Percentiles rank a stretch among this genome's conserved stretches.
Evolutionary conservation across 768 basidiomycete genomes (phyloP).

Genomic region (Candolleomyces aberdarensis): DNA sequence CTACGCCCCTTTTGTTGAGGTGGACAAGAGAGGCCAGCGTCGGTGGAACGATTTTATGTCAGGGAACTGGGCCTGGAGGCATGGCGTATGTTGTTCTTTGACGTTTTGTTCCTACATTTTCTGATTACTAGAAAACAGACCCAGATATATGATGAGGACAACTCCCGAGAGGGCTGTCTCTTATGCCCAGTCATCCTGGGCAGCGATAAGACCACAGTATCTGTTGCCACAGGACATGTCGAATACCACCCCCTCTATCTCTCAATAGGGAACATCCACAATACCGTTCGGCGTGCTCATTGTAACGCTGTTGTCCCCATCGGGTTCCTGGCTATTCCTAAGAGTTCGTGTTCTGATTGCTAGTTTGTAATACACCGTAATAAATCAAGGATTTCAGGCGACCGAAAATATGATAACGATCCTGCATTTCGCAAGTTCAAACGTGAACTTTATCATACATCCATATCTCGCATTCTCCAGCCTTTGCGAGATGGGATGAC

Average conservation of each 20-base stretch:
- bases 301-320: slow-evolving; percentile 24
- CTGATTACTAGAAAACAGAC: slow-evolving; percentile 14
- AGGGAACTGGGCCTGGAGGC: slow-evolving; percentile 35
- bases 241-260: slow-evolving; percentile 34
- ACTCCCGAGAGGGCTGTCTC: slow-evolving; percentile 21
- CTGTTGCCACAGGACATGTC: slow-evolving; percentile 31
- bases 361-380: too few relatives aligned
- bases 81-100: slow-evolving; percentile 25
- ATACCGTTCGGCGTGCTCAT: slow-evolving; percentile 28
- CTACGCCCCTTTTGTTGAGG: slow-evolving; percentile 24
- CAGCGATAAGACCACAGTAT: slow-evolving; percentile 36
- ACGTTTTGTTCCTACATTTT: too few relatives aligned
- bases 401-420: slow-evolving; percentile 1
- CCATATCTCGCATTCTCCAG: slow-evolving; percentile 7
- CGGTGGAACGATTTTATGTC: slow-evolving; percentile 35
- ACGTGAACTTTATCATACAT: not conserved
- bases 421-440: slow-evolving; percentile 1
- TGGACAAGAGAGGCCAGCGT: slow-evolving; percentile 17
- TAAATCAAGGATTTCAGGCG: not conserved
- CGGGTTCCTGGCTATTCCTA: slow-evolving; percentile 24
- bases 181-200: slow-evolving; percentile 32
- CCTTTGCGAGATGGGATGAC: slow-evolving; percentile 23
- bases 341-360: slow-evolving; percentile 10
- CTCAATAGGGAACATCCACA: slow-evolving; percentile 30
- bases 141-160: slow-evolving; percentile 5